A percentile compares a stretch with the other conserved stretches of the same genome.
Evolutionary conservation across 2,329 filamentous ascomycete species (phyloP).

Genomic region (Chaetomium globosum): DNA sequence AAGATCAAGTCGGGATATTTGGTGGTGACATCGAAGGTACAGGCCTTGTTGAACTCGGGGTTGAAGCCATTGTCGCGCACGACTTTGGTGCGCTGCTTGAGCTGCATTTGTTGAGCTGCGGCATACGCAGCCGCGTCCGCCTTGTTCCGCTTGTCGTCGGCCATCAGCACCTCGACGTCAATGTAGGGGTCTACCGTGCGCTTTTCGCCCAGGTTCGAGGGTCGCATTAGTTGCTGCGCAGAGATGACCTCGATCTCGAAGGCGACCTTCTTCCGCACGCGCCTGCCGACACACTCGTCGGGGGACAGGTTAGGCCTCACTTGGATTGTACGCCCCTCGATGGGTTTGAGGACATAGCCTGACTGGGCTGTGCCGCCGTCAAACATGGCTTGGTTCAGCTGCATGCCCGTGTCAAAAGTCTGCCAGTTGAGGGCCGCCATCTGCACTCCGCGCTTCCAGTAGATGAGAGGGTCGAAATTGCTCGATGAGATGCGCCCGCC

Average conservation of each 20-base stretch:
- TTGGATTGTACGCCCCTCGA: slow-evolving; percentile 74
- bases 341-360: slow-evolving; percentile 92
- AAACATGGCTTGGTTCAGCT: slow-evolving; percentile 98
- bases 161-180: slow-evolving; percentile 91
- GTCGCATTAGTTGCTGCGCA: slow-evolving; percentile 88
- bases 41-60: slow-evolving; percentile 78
- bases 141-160: slow-evolving; percentile 91
- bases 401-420: slow-evolving; percentile 92
- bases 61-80: slow-evolving; percentile 91
- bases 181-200: slow-evolving; percentile 88
- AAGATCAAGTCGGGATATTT: slow-evolving; percentile 93
- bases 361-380: slow-evolving; percentile 81
- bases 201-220: slow-evolving; percentile 55
- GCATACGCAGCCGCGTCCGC: slow-evolving; percentile 68
- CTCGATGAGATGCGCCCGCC: slow-evolving; percentile 79
- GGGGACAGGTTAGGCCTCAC: slow-evolving; percentile 58
- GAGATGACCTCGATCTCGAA: slow-evolving; percentile 90
- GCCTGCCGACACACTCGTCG: slow-evolving; percentile 60
- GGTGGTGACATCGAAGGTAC: slow-evolving; percentile 83
- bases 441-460: slow-evolving; percentile 94
- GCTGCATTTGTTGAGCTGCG: slow-evolving; percentile 57
- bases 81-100: slow-evolving; percentile 77
- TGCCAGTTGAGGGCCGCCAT: slow-evolving; percentile 99
- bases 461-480: slow-evolving; percentile 91
- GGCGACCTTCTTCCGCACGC: slow-evolving; percentile 77